A percentile compares a stretch with the other conserved stretches of the same genome.
Evolutionary conservation across 257 asterid genomes (phyloP).

Genomic region (Oldenlandia corymbosa): DNA sequence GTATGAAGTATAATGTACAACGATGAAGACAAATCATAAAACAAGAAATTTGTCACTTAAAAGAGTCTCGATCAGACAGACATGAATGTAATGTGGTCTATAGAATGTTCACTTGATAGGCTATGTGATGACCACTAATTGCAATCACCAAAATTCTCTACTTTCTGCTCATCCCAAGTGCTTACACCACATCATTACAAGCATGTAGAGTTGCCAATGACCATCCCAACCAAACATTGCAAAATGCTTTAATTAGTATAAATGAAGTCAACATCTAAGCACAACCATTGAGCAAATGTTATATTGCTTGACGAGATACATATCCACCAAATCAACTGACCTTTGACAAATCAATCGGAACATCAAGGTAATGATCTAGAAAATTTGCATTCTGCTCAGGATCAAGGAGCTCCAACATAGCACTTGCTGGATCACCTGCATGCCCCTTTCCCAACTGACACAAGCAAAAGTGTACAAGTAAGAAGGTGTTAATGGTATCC

Average conservation of each 20-base stretch:
- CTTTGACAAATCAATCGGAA: constrained; percentile 94
- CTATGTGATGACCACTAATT: background rate
- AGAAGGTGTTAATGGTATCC: background rate
- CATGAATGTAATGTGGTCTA: background rate
- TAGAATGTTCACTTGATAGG: background rate
- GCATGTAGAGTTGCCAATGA: background rate
- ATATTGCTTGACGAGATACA: background rate
- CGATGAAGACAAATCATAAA: background rate
- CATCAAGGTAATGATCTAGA: constrained; percentile 98
- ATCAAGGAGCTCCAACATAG: constrained; percentile 98
- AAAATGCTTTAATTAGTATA: background rate
- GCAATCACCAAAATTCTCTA: background rate
- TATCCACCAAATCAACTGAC: constrained; percentile 37
- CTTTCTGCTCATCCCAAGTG: background rate
- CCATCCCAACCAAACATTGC: background rate
- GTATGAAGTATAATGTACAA: background rate
- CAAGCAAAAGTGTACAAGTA: constrained; percentile 14
- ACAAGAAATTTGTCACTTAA: background rate
- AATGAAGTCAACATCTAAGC: background rate
- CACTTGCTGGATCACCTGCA: constrained; percentile 99
- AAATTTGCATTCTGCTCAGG: constrained; percentile 99
- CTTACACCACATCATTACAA: background rate
- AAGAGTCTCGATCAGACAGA: background rate
- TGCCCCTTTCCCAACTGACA: constrained; percentile 97
- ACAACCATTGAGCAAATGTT: background rate